A percentile compares a stretch with the other conserved stretches of the same genome.
Evolutionary conservation across 352 stramenopile genomes (phyloP).

Genomic region (Phytophthora pluvialis): DNA sequence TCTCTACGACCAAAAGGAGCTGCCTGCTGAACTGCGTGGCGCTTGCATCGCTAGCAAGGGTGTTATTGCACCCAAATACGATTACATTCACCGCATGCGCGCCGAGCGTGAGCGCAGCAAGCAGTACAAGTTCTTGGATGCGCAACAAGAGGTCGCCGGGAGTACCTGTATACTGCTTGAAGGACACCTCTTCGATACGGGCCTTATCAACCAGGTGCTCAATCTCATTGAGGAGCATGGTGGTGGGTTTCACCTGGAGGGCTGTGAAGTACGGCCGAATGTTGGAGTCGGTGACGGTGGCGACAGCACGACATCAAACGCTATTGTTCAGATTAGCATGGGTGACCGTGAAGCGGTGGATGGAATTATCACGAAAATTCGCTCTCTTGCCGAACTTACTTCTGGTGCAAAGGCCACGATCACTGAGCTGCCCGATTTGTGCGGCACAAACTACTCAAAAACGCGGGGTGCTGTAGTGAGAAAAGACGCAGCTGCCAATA

Average conservation of each 20-base stretch:
- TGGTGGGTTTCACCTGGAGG: constrained; percentile 91
- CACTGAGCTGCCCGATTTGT: constrained; percentile 81
- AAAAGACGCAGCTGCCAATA: constrained; percentile 65
- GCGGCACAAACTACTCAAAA: constrained; percentile 79
- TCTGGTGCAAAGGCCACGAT: constrained; percentile 87
- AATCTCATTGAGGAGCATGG: constrained; percentile 92
- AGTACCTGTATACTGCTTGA: constrained; percentile 85
- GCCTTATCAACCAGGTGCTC: constrained; percentile 95
- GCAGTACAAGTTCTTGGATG: constrained; percentile 66
- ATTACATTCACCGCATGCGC: constrained; percentile 94
- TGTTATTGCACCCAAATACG: constrained; percentile 84
- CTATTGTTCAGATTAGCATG: constrained; percentile 88
- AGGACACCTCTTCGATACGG: constrained; percentile 96
- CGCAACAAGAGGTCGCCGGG: constrained; percentile 75
- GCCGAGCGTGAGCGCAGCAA: constrained; percentile 79
- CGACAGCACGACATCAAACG: constrained; percentile 60
- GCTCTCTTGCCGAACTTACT: constrained; percentile 82
- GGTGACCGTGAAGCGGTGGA: constrained; percentile 76
- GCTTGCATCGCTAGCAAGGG: constrained; percentile 93
- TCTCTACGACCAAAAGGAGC: constrained; percentile 51
- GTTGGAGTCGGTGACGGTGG: constrained; percentile 40
- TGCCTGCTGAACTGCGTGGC: constrained; percentile 85
- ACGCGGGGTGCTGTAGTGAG: constrained; percentile 45
- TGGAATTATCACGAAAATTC: constrained; percentile 87
- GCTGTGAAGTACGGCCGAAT: constrained; percentile 91